Base-by-base conservation (phyloP, 768 basidiomycete genomes). In the Clitopilus passeckerianus region DNA sequence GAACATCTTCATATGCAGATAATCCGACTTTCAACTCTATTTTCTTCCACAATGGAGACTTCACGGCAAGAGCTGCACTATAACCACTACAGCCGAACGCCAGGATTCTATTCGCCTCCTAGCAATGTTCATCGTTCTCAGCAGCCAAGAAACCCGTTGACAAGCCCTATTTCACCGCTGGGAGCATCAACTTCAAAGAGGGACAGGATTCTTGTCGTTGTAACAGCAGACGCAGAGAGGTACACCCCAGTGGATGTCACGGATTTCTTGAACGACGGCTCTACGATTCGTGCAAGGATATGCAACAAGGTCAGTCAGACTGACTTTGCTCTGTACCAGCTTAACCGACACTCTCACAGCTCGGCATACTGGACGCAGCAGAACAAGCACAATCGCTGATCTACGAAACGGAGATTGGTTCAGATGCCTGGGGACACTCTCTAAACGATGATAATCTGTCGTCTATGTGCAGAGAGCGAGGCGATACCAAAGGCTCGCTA, bases 341-440 rank as follows among this genome's bases (percentile, higher is more conserved):
- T 34, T 22, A 27, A 12, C 24, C 6, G 18, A 53, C 33, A 30
- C 23, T 15, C 14, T 34, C 15, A 54, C 43, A 66, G 65, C 63
- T 66, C 8, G 58, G 65, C 34, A 61, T 66, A 20, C 56, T 55
- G 54, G 60, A 61, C 27, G 34, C 18, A 8, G 60, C 61, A 50
- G 64, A 66, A 2, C 61, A 63, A 54, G 54, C 53, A 14, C 56
- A 56, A 14, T 55, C 63, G 8, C 61, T 64, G n/a, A 63, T 66
- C 23, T 66, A 60, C 23, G 65, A 66, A 54, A 63, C 65, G 6
- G 63, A 66, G 53, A 64, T 66, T 37, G 65, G 65, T 22, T 62
- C 63, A 18, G 57, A 64, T 7, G 61, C 62, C 8, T 64, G 62
- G 23, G 64, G 65, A 15, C 50, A 57, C 22, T 61, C 65, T 57